Conservation (phyloP, 768 basidiomycete genomes). For the Dioszegia aurantiaca region DNA sequence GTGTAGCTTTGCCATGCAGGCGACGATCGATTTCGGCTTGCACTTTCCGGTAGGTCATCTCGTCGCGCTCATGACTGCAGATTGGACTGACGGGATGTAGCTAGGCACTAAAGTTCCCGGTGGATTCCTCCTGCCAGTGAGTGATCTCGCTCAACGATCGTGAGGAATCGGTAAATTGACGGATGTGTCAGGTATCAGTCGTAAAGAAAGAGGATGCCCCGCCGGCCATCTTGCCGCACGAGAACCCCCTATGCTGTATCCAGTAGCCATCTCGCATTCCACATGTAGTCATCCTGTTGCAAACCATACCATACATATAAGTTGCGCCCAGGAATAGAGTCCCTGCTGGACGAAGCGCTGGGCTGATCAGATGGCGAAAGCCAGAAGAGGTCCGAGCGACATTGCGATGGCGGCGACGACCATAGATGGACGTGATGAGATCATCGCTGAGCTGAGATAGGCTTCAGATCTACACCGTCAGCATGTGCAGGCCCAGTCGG, state of each 20-base stretch:
- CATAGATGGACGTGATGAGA: background rate
- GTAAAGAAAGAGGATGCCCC: constrained; percentile 31
- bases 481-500: background rate
- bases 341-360: too few relatives aligned
- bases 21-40: constrained; percentile 45
- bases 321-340: too few relatives aligned
- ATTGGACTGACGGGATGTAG: constrained; percentile 19
- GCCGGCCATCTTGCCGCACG: constrained; percentile 13
- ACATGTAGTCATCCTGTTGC: too few relatives aligned
- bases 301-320: background rate
- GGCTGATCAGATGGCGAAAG: background rate
- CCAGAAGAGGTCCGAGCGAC: background rate
- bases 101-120: constrained; percentile 46
- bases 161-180: background rate
- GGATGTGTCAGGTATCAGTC: constrained; percentile 23
- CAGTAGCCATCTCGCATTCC: too few relatives aligned
- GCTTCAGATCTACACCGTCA: constrained; percentile 6
- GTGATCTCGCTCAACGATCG: background rate
- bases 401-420: background rate
- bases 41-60: constrained; percentile 42
- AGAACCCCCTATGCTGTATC: constrained; percentile 29
- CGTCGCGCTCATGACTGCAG: background rate
- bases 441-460: constrained; percentile 8
- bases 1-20: constrained; percentile 45
- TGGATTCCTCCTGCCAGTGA: constrained; percentile 40